Evolutionary conservation across 345 rosid species (phyloP).

Genomic region (Citrus glauca): DNA sequence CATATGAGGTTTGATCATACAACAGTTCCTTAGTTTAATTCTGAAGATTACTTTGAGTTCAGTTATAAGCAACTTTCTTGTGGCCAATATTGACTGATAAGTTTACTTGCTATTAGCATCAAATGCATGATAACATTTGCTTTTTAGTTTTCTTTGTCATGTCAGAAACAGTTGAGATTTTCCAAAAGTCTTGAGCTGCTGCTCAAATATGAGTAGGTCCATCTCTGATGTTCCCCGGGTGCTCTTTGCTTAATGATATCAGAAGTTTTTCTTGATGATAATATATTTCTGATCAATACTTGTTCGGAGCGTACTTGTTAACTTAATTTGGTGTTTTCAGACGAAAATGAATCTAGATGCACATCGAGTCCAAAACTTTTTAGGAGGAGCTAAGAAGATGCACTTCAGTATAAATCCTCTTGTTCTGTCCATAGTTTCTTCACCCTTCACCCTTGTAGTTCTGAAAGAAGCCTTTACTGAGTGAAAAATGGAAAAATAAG

Average conservation of each 20-base stretch:
- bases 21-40: neutral
- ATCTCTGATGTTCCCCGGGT: neutral
- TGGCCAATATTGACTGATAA: neutral
- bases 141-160: neutral
- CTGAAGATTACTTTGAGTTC: neutral
- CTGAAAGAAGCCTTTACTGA: too few species aligned
- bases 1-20: slow-evolving; percentile 52
- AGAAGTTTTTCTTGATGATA: neutral
- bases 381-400: neutral
- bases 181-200: neutral
- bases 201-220: neutral
- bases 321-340: neutral
- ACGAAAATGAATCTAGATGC: neutral
- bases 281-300: neutral
- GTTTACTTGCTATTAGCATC: neutral
- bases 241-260: neutral
- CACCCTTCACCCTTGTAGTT: neutral
- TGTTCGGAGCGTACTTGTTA: neutral
- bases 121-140: neutral
- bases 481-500: too few species aligned
- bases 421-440: neutral
- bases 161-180: neutral
- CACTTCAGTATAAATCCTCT: neutral
- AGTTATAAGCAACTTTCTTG: neutral
- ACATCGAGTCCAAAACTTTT: neutral